phyloP scores from a whole-genome alignment of 305 asterid genomes.

The Fraxinus sp. region DNA sequence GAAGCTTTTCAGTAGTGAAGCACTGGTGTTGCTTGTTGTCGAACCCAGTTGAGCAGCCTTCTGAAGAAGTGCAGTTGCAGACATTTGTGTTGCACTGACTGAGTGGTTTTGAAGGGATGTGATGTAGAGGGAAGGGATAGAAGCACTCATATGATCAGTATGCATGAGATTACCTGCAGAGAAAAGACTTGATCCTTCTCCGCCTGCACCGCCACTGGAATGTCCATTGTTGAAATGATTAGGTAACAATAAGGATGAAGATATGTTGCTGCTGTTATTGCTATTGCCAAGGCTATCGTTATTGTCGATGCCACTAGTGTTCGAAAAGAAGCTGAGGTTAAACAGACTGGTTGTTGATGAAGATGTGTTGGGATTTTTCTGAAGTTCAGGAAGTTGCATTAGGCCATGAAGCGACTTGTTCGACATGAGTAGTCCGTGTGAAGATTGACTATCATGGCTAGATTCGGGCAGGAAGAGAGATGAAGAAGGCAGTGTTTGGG shows the following conservation, averaged over 20 bases:
- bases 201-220: conserved; percentile 33
- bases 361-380: conserved; percentile 30
- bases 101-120: conserved; percentile 29
- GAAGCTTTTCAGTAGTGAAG: conserved; percentile 54
- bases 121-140: conserved; percentile 64
- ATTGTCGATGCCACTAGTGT: conserved; percentile 13
- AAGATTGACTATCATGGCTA: conserved; percentile 38
- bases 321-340: conserved; percentile 64
- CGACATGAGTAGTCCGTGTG: conserved; percentile 38
- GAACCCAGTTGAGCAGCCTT: conserved; percentile 80
- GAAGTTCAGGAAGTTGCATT: conserved; percentile 69
- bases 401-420: conserved; percentile 50
- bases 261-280: conserved; percentile 10
- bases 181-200: conserved; percentile 55
- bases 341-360: conserved; percentile 42
- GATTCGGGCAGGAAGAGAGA: conserved; percentile 35
- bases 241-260: conserved; percentile 19
- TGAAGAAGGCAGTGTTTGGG: conserved; percentile 20
- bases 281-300: conserved; percentile 24
- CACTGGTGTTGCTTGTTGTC: conserved; percentile 40
- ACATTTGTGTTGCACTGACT: conserved; percentile 42
- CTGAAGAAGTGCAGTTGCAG: conserved; percentile 83
- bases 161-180: conserved; percentile 51
- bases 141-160: conserved; percentile 23
- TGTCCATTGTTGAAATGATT: conserved; percentile 33